Evolutionary conservation across 768 basidiomycete genomes (phyloP).

Genomic region (Hygrophorus pudorinus): DNA sequence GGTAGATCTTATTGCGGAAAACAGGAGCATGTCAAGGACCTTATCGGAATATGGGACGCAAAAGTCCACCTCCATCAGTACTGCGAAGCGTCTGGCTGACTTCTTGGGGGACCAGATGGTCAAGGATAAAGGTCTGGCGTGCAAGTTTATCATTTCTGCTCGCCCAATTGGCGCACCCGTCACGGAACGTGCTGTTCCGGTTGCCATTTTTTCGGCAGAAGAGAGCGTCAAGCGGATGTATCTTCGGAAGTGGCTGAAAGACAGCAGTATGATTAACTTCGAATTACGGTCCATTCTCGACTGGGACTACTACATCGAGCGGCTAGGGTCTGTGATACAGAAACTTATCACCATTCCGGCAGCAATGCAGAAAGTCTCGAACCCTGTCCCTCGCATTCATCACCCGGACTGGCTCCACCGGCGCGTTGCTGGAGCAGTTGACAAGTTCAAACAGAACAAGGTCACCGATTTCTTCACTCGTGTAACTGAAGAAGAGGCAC

Average conservation of each 20-base stretch:
- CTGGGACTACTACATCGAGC: slow-evolving; percentile 98
- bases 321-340: slow-evolving; percentile 95
- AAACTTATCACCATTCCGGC: slow-evolving; percentile 99
- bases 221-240: slow-evolving; percentile 82
- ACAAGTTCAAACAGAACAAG: slow-evolving; percentile 98
- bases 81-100: slow-evolving; percentile 88
- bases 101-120: slow-evolving; percentile 99
- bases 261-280: slow-evolving; percentile 77
- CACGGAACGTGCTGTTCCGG: slow-evolving; percentile 92
- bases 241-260: slow-evolving; percentile 94
- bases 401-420: slow-evolving; percentile 98
- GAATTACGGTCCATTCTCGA: slow-evolving; percentile 92
- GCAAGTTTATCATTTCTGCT: slow-evolving; percentile 97
- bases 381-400: slow-evolving; percentile 90
- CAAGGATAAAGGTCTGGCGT: slow-evolving; percentile 97
- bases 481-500: slow-evolving; percentile 21
- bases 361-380: slow-evolving; percentile 93
- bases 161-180: slow-evolving; percentile 90
- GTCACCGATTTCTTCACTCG: slow-evolving; percentile 86
- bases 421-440: slow-evolving; percentile 78
- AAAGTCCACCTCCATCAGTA: slow-evolving; percentile 97
- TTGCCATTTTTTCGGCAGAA: slow-evolving; percentile 97
- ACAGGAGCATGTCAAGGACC: slow-evolving; percentile 95
- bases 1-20: slow-evolving; percentile 97
- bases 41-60: slow-evolving; percentile 93